Evolutionary conservation across 257 asterid genomes (phyloP), one percentile per base, ranked within the genome.

Genomic region (Penstemon eatonii): DNA sequence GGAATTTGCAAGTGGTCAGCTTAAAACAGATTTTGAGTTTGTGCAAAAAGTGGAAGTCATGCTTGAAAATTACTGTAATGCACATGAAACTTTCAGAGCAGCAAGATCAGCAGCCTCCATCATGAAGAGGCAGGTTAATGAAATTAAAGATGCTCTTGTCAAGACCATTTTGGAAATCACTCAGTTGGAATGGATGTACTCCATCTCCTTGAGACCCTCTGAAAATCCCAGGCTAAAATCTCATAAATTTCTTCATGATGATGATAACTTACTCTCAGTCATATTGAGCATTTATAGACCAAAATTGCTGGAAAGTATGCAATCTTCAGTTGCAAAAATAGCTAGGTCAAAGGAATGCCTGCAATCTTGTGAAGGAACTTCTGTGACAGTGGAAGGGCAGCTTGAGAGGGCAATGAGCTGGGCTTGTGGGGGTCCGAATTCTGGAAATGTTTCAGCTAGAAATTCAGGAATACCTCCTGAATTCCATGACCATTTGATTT

Each of bases 401-500:
- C 96, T 94, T 74, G 97, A 94, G 89, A 85, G 99, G 82, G 99
- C 99, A 58, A 89, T 94, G 99, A 81, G 87, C 84, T 94, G 99
- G 99, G 99, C 99, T 72, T 94, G 99, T 81, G 97, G 96, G 73
- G 89, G 96, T 56, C 86, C 96, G 55, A 85, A 82, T 82, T 79
- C 97, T 65, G 88, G 89, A 72, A 85, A 67, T 82, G 71, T 72
- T 62, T 74, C 79, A 73, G 79, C 84, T 41, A 82, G 89, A 82
- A 87, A 80, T 87, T 65, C 93, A 63, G 96, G 99, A 75, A 82
- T 94, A 78, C 97, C 99, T 55, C 76, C 79, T 47, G 96, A 91
- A 73, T 94, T 90, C 69, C 96, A 91, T 67, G 90, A 89, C 61
- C 99, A 94, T 83, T 75, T 94, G 79, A 73, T 75, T 41, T 83